Conservation (phyloP, 345 rosid genomes). For the Camelina neglecta region DNA sequence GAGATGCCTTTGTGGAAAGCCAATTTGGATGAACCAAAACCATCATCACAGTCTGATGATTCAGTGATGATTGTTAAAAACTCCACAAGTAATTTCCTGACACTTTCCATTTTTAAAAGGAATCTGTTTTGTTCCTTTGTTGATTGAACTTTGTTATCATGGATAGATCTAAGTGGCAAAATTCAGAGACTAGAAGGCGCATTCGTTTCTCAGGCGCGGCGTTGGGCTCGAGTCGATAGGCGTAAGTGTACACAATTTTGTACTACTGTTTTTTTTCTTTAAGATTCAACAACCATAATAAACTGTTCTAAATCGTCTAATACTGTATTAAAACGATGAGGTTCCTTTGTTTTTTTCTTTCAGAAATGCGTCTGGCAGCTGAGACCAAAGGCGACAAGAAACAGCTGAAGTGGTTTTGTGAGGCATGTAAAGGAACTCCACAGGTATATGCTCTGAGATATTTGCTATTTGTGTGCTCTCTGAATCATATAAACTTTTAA, state of each 20-base stretch:
- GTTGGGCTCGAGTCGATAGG: constrained; percentile 61
- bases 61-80: constrained; percentile 64
- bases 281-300: not conserved
- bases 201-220: constrained; percentile 48
- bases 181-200: constrained; percentile 54
- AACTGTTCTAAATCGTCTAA: not conserved
- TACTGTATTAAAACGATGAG: not conserved
- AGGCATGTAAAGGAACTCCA: constrained; percentile 88
- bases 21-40: constrained; percentile 68
- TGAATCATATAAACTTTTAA: not conserved
- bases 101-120: not conserved
- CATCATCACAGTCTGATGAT: constrained; percentile 57
- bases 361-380: constrained; percentile 73
- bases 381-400: constrained; percentile 64
- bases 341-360: constrained; percentile 5
- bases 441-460: constrained; percentile 50
- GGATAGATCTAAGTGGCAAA: constrained; percentile 61
- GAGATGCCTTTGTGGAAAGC: constrained; percentile 73
- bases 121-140: constrained; percentile 12
- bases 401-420: constrained; percentile 74
- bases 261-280: not conserved
- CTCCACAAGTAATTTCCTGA: constrained; percentile 60
- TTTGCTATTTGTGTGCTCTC: not conserved
- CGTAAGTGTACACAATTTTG: constrained; percentile 50
- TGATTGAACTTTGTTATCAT: constrained; percentile 50